Evolutionary conservation across 148 eudicot genomes (phyloP).

Genomic region (Cornus controversa): DNA sequence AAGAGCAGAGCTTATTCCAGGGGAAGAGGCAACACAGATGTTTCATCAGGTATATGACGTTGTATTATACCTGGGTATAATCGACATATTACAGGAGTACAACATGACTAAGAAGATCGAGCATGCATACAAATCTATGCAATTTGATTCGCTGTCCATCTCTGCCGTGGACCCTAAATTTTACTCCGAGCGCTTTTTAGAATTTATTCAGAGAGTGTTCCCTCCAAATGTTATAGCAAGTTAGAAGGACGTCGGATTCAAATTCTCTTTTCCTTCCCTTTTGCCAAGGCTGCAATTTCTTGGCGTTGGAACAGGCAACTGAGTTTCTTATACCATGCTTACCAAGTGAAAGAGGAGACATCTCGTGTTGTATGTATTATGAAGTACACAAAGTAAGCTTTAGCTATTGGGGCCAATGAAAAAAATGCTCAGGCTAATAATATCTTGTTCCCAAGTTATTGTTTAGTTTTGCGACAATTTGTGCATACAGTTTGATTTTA

Average conservation of each 20-base stretch:
- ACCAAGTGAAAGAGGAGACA: neutral
- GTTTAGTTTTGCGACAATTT: neutral
- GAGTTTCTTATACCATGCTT: neutral
- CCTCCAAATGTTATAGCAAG: slow-evolving; percentile 47
- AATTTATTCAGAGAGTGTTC: slow-evolving; percentile 80
- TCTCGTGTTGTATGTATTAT: neutral
- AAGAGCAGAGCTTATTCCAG: slow-evolving; percentile 74
- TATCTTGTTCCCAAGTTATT: neutral
- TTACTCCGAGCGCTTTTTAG: slow-evolving; percentile 77
- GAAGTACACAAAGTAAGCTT: neutral
- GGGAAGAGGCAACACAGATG: slow-evolving; percentile 32
- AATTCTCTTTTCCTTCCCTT: neutral
- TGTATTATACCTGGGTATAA: slow-evolving; percentile 86
- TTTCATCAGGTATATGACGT: slow-evolving; percentile 84
- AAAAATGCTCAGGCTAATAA: neutral
- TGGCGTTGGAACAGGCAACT: neutral
- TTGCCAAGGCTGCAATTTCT: neutral
- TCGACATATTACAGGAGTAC: slow-evolving; percentile 92
- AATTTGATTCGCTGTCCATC: slow-evolving; percentile 86
- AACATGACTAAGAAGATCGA: slow-evolving; percentile 84
- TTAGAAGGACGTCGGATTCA: slow-evolving; percentile 15
- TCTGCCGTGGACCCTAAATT: slow-evolving; percentile 90
- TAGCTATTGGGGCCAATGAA: neutral
- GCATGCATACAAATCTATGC: slow-evolving; percentile 86
- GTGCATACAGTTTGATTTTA: neutral